Evolutionary conservation across 208 protist genomes (phyloP), one percentile per base, ranked within the genome.

Genomic region (Leishmania turanica): DNA sequence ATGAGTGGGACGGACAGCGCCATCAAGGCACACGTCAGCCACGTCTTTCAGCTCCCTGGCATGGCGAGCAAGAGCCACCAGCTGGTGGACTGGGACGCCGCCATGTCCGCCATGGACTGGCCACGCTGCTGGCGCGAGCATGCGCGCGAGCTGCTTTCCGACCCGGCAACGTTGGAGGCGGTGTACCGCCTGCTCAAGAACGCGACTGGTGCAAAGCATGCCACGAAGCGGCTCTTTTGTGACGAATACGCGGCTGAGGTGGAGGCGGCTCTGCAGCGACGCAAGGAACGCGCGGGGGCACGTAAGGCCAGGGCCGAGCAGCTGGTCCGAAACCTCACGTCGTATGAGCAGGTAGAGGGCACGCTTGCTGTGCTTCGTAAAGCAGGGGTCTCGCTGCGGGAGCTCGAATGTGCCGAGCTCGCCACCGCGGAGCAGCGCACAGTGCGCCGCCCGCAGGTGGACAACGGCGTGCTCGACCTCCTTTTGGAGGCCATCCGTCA

Each of bases 101-200:
- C 90, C 8, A 89, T 97, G 77, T 75, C 87, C 47, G 81, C 78
- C 21, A 87, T 94, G 15, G 91, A 96, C 85, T 97, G 92, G 91
- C 47, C 76, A 24, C 88, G 77, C 80, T 89, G 94, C 77, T 93
- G 89, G 90, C 84, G 86, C 27, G 68, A 84, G 24, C 84, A 93
- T 51, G 82, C 87, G 7, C 85, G 83, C 51, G 34, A 54, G 65
- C 86, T 96, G 62, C 85, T 97, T 4, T 76, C 83, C 51, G 78
- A 95, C 78, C 70, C 86, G 42, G 80, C 77, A 2, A 89, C 90
- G 49, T 77, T 94, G 17, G 66, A 76, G 37, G 77, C 87, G 27
- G 84, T 89, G 65, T 69, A 86, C 51, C 88, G 87, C 74, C 56
- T 92, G 19, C 80, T 97, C 6, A 87, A 84, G 60, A 95, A 92